Evolutionary conservation across 306 rosid species (phyloP), one percentile per base, ranked within the genome.

Genomic region (Cucumis sativus): DNA sequence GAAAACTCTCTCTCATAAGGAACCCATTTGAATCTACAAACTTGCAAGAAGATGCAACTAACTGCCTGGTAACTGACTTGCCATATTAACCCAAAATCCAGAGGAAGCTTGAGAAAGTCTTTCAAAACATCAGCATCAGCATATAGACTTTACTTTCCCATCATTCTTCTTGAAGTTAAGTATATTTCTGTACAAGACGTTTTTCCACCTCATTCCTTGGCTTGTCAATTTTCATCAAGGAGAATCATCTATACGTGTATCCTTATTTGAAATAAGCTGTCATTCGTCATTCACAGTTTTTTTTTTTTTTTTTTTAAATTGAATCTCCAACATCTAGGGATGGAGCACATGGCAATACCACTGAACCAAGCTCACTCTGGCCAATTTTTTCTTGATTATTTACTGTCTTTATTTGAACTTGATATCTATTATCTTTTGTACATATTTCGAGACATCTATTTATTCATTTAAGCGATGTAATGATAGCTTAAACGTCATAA

Each of bases 401-500:
- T 65, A 17, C n/a, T 8, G 4, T 47, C 58, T 71, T 45, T 47
- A 49, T 25, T 14, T 71, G 76, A 71, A 71, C 76, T 71, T 15
- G 43, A 23, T 8, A 25, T 62, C 40, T 37, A 37, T 14, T 39
- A 20, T 16, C 20, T 61, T 35, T 82, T 41, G 21, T 57, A 37
- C 62, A 45, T 59, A 63, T 43, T 10, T 33, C 14, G 51, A 54
- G 17, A 20, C 63, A 56, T 55, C 37, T 33, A 52, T 25, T 82
- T 61, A 13, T 21, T 16, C 64, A 23, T 37, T 78, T 64, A 47
- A 43, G 33, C 79, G 57, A 63, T 40, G 68, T 78, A 69, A 67
- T 76, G 79, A 21, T 80, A 72, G 83, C 37, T 40, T 57, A 28
- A 16, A 37, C 72, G 77, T 70, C 13, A 21, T 78, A 55, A 47